Conservation (phyloP, 495 filamentous ascomycete genomes). For the Xanthoparmelia taractica region DNA sequence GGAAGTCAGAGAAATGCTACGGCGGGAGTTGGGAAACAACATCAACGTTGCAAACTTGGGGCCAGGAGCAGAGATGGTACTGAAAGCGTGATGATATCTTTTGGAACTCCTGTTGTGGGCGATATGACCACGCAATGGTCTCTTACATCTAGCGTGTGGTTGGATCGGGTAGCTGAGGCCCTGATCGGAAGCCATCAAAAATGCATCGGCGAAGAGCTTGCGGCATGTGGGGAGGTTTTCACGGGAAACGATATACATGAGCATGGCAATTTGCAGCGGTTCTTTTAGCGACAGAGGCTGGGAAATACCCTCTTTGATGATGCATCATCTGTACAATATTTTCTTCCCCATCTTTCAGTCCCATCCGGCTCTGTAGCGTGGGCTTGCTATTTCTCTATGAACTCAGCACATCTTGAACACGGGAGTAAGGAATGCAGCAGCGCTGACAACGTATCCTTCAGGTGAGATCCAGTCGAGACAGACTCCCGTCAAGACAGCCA, state of each 20-base stretch:
- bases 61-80: slow-evolving; percentile 21
- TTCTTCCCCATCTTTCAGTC: not conserved
- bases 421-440: too few relatives aligned
- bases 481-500: too few relatives aligned
- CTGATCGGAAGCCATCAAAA: not conserved
- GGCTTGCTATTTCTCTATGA: too few relatives aligned
- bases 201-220: not conserved
- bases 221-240: not conserved
- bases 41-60: slow-evolving; percentile 16
- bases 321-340: not conserved
- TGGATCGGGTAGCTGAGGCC: not conserved
- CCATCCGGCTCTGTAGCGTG: not conserved
- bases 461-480: too few relatives aligned
- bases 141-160: not conserved
- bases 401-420: too few relatives aligned
- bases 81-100: slow-evolving; percentile 14
- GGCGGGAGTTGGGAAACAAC: slow-evolving; percentile 17
- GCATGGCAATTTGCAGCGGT: slow-evolving; percentile 1
- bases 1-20: slow-evolving; percentile 52
- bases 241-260: slow-evolving; percentile 11
- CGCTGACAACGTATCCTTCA: too few relatives aligned
- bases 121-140: not conserved
- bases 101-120: not conserved
- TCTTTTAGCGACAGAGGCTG: not conserved
- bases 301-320: not conserved